Conservation (phyloP, 106 monocot genomes). For the Acorus gramineus region DNA sequence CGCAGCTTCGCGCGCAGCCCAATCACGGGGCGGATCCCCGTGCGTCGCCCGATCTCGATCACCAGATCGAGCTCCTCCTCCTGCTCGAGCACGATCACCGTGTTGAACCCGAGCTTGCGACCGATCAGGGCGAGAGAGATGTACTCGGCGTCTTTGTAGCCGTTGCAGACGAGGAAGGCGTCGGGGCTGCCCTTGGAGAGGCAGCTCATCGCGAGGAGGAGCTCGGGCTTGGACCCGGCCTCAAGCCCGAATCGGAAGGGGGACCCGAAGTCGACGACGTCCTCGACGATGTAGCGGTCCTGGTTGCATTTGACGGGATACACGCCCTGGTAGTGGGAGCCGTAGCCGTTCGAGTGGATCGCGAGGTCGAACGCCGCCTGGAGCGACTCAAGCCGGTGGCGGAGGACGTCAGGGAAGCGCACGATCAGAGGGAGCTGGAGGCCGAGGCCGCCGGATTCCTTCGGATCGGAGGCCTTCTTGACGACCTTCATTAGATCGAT, state of each 20-base stretch:
- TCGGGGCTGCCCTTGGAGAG: conserved; percentile 56
- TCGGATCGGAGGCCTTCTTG: conserved; percentile 54
- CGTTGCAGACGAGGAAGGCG: conserved; percentile 89
- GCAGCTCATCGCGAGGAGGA: conserved; percentile 90
- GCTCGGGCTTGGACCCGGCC: conserved; percentile 94
- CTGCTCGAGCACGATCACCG: conserved; percentile 72
- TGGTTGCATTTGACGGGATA: conserved; percentile 98
- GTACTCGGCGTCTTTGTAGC: conserved; percentile 96
- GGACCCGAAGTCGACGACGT: conserved; percentile 67
- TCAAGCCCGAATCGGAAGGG: conserved; percentile 83
- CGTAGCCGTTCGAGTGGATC: conserved; percentile 57
- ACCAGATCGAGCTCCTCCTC: conserved; percentile 71
- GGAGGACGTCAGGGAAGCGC: conserved; percentile 78
- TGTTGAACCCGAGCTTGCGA: conserved; percentile 55
- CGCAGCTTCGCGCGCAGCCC: conserved; percentile 71
- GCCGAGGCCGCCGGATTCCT: conserved; percentile 61
- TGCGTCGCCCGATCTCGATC: conserved; percentile 25
- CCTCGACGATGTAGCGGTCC: conserved; percentile 79
- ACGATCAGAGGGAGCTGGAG: conserved; percentile 81
- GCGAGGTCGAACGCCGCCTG: conserved; percentile 79
- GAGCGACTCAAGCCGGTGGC: conserved; percentile 67
- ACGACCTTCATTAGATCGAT: conserved; percentile 93
- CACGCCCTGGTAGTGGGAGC: conserved; percentile 71
- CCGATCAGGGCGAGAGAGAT: conserved; percentile 69
- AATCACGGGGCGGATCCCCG: conserved; percentile 56